Percentiles rank a stretch among this genome's conserved stretches.
Conservation (phyloP, 1,284 basidiomycete genomes). For the Ceratobasidium papillatum region DNA sequence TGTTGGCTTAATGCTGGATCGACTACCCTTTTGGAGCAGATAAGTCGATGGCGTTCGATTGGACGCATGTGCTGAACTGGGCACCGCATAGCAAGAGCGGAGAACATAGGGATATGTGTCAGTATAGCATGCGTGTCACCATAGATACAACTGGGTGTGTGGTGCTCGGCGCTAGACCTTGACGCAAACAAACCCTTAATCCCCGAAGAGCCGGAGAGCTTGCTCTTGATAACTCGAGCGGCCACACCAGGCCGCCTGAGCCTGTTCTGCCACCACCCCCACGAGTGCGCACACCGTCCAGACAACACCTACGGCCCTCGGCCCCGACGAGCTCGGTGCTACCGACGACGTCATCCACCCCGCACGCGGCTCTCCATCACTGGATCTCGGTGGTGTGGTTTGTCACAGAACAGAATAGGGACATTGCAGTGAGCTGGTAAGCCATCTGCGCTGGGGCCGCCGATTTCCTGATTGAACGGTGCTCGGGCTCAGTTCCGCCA, state of each 20-base stretch:
- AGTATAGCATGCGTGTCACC: background rate
- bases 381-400: background rate
- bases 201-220: background rate
- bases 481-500: slow-evolving; percentile 35
- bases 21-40: background rate
- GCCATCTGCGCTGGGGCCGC: slow-evolving; percentile 20
- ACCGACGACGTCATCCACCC: slow-evolving; percentile 19
- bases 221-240: background rate
- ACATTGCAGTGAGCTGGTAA: slow-evolving; percentile 24
- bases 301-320: background rate
- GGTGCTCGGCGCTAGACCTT: background rate
- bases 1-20: background rate
- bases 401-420: background rate
- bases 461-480: slow-evolving; percentile 21
- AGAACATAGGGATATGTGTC: slow-evolving; percentile 11
- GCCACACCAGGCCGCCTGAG: slow-evolving; percentile 1
- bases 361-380: background rate
- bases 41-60: too few relatives aligned
- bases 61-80: background rate
- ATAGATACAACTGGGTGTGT: background rate
- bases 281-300: background rate
- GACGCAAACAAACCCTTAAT: background rate
- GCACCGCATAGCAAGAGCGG: background rate
- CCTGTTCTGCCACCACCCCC: slow-evolving; percentile 16
- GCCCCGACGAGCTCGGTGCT: background rate